A percentile compares a stretch with the other conserved stretches of the same genome.
Evolutionary conservation across 345 rosid genomes (phyloP).

Genomic region (Salix caprea): DNA sequence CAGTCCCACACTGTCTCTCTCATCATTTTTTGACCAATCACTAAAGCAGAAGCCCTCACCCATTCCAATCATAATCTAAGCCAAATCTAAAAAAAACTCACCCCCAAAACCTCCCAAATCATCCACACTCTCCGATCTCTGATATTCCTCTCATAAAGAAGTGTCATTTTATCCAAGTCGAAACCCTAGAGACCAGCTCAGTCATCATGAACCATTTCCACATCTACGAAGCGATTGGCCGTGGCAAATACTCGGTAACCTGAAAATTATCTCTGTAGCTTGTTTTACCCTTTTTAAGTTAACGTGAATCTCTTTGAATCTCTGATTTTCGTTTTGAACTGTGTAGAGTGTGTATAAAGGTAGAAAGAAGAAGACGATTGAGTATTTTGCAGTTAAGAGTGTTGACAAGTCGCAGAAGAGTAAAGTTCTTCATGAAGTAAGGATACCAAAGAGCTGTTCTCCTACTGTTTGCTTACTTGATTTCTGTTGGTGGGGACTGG

Average conservation of each 20-base stretch:
- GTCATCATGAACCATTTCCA: slow-evolving; percentile 77
- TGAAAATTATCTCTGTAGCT: background rate
- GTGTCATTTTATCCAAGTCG: slow-evolving; percentile 10
- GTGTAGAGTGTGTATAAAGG: slow-evolving; percentile 86
- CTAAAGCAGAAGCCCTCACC: background rate
- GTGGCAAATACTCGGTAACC: slow-evolving; percentile 89
- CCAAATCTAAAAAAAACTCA: background rate
- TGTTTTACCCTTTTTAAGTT: background rate
- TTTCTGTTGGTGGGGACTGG: background rate
- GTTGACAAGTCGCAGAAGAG: slow-evolving; percentile 84
- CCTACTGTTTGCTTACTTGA: background rate
- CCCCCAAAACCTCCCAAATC: slow-evolving; percentile 8
- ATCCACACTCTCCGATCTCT: slow-evolving; percentile 19
- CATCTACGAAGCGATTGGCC: slow-evolving; percentile 95
- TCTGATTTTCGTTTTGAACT: background rate
- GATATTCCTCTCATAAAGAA: slow-evolving; percentile 3
- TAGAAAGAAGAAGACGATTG: slow-evolving; percentile 95
- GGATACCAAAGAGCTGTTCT: background rate
- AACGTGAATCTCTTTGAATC: background rate
- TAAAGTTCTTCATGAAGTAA: slow-evolving; percentile 96
- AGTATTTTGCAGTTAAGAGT: slow-evolving; percentile 92
- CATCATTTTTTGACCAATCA: background rate
- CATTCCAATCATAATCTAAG: slow-evolving; percentile 5
- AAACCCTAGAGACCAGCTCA: slow-evolving; percentile 20
- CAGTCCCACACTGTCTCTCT: slow-evolving; percentile 9